Evolutionary conservation across 2,329 filamentous ascomycete genomes (phyloP).

Genomic region (Ascochyta fabae): DNA sequence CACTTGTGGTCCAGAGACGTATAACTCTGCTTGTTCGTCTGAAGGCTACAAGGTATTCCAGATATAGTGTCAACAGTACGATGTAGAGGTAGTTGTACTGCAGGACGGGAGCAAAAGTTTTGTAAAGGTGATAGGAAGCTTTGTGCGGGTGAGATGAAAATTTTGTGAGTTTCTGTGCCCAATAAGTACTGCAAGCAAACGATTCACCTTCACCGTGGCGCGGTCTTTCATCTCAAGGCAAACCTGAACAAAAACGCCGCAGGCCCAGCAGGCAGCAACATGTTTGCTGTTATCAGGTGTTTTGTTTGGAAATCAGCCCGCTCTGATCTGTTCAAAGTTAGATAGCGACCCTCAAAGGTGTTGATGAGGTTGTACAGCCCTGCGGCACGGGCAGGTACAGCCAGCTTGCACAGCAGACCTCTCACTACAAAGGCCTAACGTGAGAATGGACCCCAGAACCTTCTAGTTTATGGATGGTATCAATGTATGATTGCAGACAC

Average conservation of each 20-base stretch:
- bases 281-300: neutral
- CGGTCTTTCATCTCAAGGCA: neutral
- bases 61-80: neutral
- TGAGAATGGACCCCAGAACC: neutral
- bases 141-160: neutral
- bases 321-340: neutral
- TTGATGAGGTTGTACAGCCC: neutral
- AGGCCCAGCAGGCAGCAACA: neutral
- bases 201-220: conserved; percentile 6
- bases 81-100: neutral
- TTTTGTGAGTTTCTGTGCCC: neutral
- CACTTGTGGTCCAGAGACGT: too few species aligned
- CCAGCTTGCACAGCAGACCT: neutral
- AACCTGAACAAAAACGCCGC: neutral
- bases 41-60: neutral
- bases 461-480: neutral
- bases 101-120: neutral
- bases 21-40: too few species aligned
- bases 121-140: neutral
- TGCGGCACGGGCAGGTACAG: conserved; percentile 12
- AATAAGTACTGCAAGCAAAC: conserved; percentile 4
- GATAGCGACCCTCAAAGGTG: conserved; percentile 1
- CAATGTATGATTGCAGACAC: too few species aligned
- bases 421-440: neutral
- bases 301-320: neutral